Evolutionary conservation across 495 filamentous ascomycete species (phyloP), one percentile per base, ranked within the genome.

Genomic region (Lasiosphaeria hispida): DNA sequence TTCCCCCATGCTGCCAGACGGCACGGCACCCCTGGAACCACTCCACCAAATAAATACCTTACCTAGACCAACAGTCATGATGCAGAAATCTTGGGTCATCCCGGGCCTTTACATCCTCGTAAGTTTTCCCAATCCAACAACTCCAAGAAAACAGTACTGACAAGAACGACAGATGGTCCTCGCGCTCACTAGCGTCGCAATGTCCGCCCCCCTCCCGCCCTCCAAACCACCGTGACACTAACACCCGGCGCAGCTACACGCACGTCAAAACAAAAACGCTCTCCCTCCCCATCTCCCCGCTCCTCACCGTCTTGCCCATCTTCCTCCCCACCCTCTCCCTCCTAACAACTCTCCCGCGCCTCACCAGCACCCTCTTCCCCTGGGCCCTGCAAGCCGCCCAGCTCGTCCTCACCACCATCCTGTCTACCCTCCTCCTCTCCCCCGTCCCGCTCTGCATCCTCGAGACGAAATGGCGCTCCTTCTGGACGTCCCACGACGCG

Each of bases 351-450:
- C 5, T 54, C 55, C 41, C 17, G 48, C 30, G 53, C 38, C 57
- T 43, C 43, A 62, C 65, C 10, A 67, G 57, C 36, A 66, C 66
- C 38, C 67, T 69, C 47, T 69, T 74, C 10, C 72, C 74, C 23
- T 60, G 71, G 30, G 68, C 69, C 44, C 40, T 73, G 39, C 67
- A 75, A 53, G 62, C 75, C 35, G 49, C 80, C 41, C 75, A 78
- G 23, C 75, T 77, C 41, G 70, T 80, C 44, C 61, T 85, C 51
- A 74, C 75, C 8, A 76, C 77, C 18, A 67, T 84, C 44, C 63
- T 88, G 30, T 79, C 81, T 17, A 85, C 85, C 3, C 70, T 84
- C 13, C 70, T 82, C 4, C 73, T 81, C n/a, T 73, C 82, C 47
- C 41, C 54, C 0, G 7, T 49, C 0, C 49, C 30, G 3, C 19